Conservation (phyloP, 352 stramenopile genomes). For the Blastocystis sp. region DNA sequence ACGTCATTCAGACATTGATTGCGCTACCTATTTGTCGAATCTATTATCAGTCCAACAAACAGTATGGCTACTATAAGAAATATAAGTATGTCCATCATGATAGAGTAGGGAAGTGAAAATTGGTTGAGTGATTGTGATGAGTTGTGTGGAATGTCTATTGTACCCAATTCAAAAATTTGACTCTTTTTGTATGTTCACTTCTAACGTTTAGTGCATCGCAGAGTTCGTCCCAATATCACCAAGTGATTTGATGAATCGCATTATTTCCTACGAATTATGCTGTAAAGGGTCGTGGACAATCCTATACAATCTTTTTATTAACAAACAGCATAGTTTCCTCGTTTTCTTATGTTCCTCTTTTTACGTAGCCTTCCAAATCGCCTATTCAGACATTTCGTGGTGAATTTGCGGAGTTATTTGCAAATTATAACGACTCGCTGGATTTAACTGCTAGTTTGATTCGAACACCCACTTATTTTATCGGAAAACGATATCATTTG, state of each 20-base stretch:
- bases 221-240: constrained; percentile 39
- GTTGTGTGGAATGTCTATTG: neutral
- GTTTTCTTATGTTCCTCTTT: neutral
- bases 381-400: neutral
- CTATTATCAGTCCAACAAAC: constrained; percentile 11
- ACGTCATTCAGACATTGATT: constrained; percentile 4
- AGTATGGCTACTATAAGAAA: constrained; percentile 4
- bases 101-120: neutral
- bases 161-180: no score
- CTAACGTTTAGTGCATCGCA: neutral
- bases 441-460: neutral
- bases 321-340: constrained; percentile 7
- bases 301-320: constrained; percentile 40
- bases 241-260: constrained; percentile 16
- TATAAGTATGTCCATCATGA: constrained; percentile 31
- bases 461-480: constrained; percentile 11
- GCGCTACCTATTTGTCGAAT: constrained; percentile 2
- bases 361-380: neutral
- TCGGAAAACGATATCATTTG: constrained; percentile 48
- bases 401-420: neutral
- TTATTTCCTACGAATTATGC: constrained; percentile 6
- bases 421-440: constrained; percentile 27
- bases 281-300: constrained; percentile 43
- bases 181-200: no score
- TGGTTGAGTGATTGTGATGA: neutral